Percentiles rank a stretch among this genome's conserved stretches.
Evolutionary conservation across 2,329 filamentous ascomycete species (phyloP).

Genomic region (Penicillium italicum): DNA sequence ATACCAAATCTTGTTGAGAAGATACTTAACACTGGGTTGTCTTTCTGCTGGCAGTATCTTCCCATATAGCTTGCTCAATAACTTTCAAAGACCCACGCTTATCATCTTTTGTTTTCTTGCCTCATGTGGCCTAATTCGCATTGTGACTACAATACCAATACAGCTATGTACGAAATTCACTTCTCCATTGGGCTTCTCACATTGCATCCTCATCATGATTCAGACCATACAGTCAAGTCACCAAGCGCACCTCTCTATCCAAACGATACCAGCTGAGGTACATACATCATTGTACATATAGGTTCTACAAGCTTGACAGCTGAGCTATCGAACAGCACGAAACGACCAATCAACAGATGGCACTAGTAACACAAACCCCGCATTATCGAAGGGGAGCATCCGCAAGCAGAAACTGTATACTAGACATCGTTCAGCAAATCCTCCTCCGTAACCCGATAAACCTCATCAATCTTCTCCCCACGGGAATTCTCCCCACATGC

Average conservation of each 20-base stretch:
- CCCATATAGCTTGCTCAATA: not conserved
- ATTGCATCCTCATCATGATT: not conserved
- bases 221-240: not conserved
- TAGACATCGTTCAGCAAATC: conserved; percentile 21
- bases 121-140: not conserved
- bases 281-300: not conserved
- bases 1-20: rapidly evolving
- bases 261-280: not conserved
- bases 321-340: not conserved
- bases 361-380: not conserved
- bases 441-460: conserved; percentile 38
- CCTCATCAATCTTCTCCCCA: conserved; percentile 39
- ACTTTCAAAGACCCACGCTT: no score
- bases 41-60: not conserved
- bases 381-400: not conserved
- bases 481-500: conserved; percentile 27
- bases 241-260: not conserved
- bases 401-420: not conserved
- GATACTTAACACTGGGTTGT: not conserved
- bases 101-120: not conserved
- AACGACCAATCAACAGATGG: not conserved
- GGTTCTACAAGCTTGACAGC: not conserved
- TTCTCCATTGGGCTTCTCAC: not conserved
- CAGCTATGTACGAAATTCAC: not conserved
- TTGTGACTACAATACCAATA: not conserved